A percentile compares a stretch with the other conserved stretches of the same genome.
These are phyloP conservation scores for Cucumis hystrix DNA, from an alignment of 306 rosid species.

Conservation along the genomic window DNA sequence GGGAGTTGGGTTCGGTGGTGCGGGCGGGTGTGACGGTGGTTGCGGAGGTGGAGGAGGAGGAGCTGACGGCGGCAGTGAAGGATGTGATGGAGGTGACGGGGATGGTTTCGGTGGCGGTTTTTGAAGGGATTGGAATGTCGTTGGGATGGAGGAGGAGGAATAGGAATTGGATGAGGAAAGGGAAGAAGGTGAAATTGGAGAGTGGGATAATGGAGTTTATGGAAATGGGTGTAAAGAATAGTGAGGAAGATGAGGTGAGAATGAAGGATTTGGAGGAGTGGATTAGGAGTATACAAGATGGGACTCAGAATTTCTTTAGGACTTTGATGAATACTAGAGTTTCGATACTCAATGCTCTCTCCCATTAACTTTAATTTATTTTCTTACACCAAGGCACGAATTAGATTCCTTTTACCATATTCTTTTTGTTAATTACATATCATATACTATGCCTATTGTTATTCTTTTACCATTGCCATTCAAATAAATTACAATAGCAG, in stretches of 20 bases:
- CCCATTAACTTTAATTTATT: background rate
- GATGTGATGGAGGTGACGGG: slow-evolving; percentile 50
- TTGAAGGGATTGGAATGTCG: slow-evolving; percentile 36
- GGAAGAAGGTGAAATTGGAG: slow-evolving; percentile 4
- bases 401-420: background rate
- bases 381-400: background rate
- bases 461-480: too few relatives aligned
- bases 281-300: slow-evolving; percentile 26
- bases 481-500: too few relatives aligned
- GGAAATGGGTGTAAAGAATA: slow-evolving; percentile 31
- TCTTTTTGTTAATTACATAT: background rate
- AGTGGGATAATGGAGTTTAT: slow-evolving; percentile 8
- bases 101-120: slow-evolving; percentile 40
- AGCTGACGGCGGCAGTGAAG: slow-evolving; percentile 25
- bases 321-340: slow-evolving; percentile 53
- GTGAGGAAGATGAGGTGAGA: background rate
- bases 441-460: background rate
- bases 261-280: slow-evolving; percentile 47
- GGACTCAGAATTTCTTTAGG: slow-evolving; percentile 36
- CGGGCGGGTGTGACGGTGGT: slow-evolving; percentile 12
- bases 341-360: slow-evolving; percentile 45
- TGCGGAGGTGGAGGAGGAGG: slow-evolving; percentile 20
- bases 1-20: slow-evolving; percentile 24
- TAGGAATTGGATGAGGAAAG: slow-evolving; percentile 15
- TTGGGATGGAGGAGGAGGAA: slow-evolving; percentile 2